These are phyloP conservation scores for Herpotrichia juniperi DNA, from an alignment of 2,329 filamentous ascomycete genomes.

Conservation along the genomic window DNA sequence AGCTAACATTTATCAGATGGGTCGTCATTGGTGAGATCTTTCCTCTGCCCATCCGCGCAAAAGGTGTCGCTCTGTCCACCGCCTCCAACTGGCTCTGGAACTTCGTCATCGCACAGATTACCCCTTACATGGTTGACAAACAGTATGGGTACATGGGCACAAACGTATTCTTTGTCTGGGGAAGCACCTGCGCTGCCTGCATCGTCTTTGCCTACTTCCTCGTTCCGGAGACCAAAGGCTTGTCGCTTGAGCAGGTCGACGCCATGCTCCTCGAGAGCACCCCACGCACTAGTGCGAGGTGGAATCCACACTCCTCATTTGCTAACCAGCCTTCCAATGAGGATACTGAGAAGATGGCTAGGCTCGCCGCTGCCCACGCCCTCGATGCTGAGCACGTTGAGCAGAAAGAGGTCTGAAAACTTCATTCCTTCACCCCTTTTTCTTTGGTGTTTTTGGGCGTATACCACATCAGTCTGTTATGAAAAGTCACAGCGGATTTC, in stretches of 20 bases:
- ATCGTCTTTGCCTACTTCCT: constrained; percentile 73
- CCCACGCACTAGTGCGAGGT: constrained; percentile 74
- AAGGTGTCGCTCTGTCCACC: constrained; percentile 84
- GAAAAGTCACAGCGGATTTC: too few relatives aligned
- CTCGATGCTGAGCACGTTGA: not conserved
- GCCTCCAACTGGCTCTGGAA: constrained; percentile 95
- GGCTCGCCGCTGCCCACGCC: not conserved
- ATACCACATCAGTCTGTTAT: too few relatives aligned
- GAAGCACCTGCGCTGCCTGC: constrained; percentile 57
- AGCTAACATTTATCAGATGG: too few relatives aligned
- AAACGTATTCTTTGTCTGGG: constrained; percentile 63
- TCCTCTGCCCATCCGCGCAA: constrained; percentile 85
- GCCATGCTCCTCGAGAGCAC: constrained; percentile 86
- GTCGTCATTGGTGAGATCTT: constrained; percentile 87
- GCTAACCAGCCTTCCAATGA: constrained; percentile 42
- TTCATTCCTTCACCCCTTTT: too few relatives aligned
- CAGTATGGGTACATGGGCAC: constrained; percentile 69
- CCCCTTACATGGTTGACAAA: constrained; percentile 72
- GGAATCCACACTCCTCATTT: constrained; percentile 73
- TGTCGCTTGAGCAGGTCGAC: constrained; percentile 78
- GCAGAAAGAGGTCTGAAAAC: not conserved
- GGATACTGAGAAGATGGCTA: constrained; percentile 7
- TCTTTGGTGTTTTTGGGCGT: too few relatives aligned
- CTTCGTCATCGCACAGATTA: constrained; percentile 61
- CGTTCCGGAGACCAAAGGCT: constrained; percentile 79